Evolutionary conservation across 2,329 filamentous ascomycete genomes (phyloP), one percentile per base, ranked within the genome.

Genomic region (Coniochaeta prunicola): DNA sequence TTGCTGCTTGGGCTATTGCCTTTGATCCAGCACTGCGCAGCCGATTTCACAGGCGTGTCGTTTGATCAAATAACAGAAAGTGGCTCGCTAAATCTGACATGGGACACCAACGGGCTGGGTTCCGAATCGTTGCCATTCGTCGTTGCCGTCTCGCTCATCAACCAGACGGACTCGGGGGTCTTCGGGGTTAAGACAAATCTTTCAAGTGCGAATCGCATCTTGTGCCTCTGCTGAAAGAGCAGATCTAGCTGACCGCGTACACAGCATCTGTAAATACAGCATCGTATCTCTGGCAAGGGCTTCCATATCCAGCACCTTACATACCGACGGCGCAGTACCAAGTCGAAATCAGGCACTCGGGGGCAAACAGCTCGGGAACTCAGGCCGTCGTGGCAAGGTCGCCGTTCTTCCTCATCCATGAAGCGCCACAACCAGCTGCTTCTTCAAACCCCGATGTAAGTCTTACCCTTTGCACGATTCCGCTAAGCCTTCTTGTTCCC

Each of bases 241-340:
- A n/a, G 13, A 15, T 54, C 24, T 15, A 34, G 21, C 13, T 50
- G 26, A 50, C 45, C 8, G 45, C 4, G 3, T 15, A 17, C 53
- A 57, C 42, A 65, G 63, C 59, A 3, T 40, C 56, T 12, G 48
- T 59, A 34, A 65, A 50, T 12, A 64, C 63, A 0, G 64, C 63
- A 8, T 61, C 64, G 17, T 68, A 60, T 56, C 7, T 57, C 0
- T 70, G 68, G 68, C 31, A 57, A 2, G 58, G 59, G 3, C 60
- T 64, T 15, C 68, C 68, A 1, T 68, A 63, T 45, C 67, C 68
- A 13, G 62, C 69, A 9, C 63, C 61, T 1, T 66, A 62, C 58
- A 31, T 67, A 13, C 40, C 53, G 40, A 59, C 56, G 19, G 68
- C 67, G 5, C 53, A 68, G 45, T 70, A 69, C 26, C 62, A 68